phyloP scores from a whole-genome alignment of 805 yeast genomes.

The Saturnispora hagleri region DNA sequence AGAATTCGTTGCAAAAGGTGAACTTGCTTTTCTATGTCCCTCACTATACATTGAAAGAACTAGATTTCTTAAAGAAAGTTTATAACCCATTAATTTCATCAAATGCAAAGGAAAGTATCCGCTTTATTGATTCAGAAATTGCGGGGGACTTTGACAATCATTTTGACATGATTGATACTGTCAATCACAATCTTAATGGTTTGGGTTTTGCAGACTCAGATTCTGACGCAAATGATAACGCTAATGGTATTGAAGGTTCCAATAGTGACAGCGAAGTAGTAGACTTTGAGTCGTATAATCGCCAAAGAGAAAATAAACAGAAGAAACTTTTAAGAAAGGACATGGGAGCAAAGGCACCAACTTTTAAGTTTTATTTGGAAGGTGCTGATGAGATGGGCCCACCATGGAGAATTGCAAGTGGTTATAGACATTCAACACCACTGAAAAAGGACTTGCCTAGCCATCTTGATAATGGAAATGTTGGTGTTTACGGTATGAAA shows the following conservation, averaged over 20 bases:
- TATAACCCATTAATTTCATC: conserved; percentile 42
- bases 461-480: conserved; percentile 7
- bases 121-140: conserved; percentile 41
- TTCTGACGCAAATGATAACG: neutral
- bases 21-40: conserved; percentile 41
- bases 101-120: conserved; percentile 58
- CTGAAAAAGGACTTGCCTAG: conserved; percentile 28
- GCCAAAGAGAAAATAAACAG: neutral
- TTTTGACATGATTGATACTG: neutral
- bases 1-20: conserved; percentile 21
- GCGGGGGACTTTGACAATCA: neutral
- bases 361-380: conserved; percentile 28
- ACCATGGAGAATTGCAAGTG: conserved; percentile 38
- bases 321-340: neutral
- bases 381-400: conserved; percentile 39
- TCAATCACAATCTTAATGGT: conserved; percentile 10
- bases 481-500: conserved; percentile 16
- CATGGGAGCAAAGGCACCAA: neutral
- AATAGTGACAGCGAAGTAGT: conserved; percentile 9
- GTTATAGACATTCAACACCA: conserved; percentile 39
- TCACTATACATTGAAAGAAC: conserved; percentile 46
- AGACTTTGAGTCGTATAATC: conserved; percentile 20
- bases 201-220: conserved; percentile 6
- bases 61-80: conserved; percentile 50
- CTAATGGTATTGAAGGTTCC: neutral